phyloP scores from a whole-genome alignment of 2,329 filamentous ascomycete genomes.

The Cercospora janseana region DNA sequence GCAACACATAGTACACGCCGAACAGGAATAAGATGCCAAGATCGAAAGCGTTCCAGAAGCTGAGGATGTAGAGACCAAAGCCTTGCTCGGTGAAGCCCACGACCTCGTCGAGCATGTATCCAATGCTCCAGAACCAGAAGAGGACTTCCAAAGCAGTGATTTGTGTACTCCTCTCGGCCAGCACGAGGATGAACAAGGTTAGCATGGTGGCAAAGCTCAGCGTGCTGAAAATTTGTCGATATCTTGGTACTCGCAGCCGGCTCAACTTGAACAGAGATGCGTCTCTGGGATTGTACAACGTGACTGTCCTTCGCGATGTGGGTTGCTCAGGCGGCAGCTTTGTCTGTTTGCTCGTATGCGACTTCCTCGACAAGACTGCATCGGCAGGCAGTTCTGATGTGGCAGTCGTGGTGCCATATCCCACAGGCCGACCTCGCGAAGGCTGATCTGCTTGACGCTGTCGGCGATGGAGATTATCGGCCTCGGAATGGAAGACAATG shows the following conservation, averaged over 20 bases:
- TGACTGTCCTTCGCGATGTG: conserved; percentile 68
- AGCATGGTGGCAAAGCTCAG: conserved; percentile 82
- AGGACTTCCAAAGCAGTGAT: conserved; percentile 83
- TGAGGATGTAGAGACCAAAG: conserved; percentile 94
- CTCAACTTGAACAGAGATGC: conserved; percentile 91
- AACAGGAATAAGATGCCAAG: conserved; percentile 83
- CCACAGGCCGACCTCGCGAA: conserved; percentile 19
- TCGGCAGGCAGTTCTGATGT: conserved; percentile 34
- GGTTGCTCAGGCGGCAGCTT: conserved; percentile 31
- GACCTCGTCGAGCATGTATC: conserved; percentile 94
- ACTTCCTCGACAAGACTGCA: conserved; percentile 32
- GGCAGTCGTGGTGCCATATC: conserved; percentile 43
- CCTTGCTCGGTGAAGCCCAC: conserved; percentile 96
- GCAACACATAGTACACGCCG: conserved; percentile 84
- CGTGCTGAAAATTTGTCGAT: conserved; percentile 86
- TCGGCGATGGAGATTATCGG: conserved; percentile 75
- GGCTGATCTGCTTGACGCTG: conserved; percentile 41
- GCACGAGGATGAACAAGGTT: conserved; percentile 78
- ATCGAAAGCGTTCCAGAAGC: conserved; percentile 96
- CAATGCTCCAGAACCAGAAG: conserved; percentile 97
- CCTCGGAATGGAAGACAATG: conserved; percentile 88
- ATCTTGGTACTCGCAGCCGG: conserved; percentile 82
- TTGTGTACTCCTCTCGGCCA: conserved; percentile 69
- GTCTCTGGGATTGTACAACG: conserved; percentile 84
- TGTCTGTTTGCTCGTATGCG: conserved; percentile 24